Base-by-base conservation (phyloP, 169 alveolate genomes). In the Cryptosporidium andersoni region DNA sequence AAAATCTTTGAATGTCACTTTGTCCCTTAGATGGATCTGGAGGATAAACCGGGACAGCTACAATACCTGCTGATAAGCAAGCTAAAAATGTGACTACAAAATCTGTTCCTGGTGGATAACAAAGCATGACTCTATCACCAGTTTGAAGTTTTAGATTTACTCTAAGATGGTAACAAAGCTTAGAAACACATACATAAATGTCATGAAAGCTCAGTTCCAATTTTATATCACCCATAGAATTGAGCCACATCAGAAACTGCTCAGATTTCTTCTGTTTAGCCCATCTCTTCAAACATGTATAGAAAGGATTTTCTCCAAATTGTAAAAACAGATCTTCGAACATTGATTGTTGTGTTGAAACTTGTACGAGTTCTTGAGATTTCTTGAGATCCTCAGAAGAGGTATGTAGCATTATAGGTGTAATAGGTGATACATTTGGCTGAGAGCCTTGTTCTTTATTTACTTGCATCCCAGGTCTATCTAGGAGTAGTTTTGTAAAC, bases 31-130 rank as follows among this genome's bases (percentile, higher is more conserved):
- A 64, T 12, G 92, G 92, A 60, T 91, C 93, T 25, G 94, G 94
- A 65, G 94, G 94, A 51, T 89, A 89, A 8, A 91, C 94, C 2
- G 94, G 94, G 34, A 91, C 91, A 4, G 94, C 93, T 14, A 88
- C 67, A 37, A 91, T 40, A 58, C 94, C 94, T 14, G 89, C 64
- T 49, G 52, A 63, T 8, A 89, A 45, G 55, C 94, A 91, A 49
- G 91, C 63, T 47, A 80, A 51, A 65, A 91, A 91, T 16, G 94
- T 89, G 47, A 64, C 64, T 16, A 82, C 80, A 64, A 91, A 91
- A 58, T 91, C 94, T 5, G 64, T 39, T 1, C 85, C 85, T 14
- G 85, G 85, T 3, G 85, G 56, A 60, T 74, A 74, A 45, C 85
- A 60, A 49, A 90, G 80, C 48, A 90, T 81, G 2, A 88, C 74